Percentiles rank a stretch among this genome's conserved stretches.
phyloP scores from a whole-genome alignment of 2,329 filamentous ascomycete species.

The Thelonectria olida region DNA sequence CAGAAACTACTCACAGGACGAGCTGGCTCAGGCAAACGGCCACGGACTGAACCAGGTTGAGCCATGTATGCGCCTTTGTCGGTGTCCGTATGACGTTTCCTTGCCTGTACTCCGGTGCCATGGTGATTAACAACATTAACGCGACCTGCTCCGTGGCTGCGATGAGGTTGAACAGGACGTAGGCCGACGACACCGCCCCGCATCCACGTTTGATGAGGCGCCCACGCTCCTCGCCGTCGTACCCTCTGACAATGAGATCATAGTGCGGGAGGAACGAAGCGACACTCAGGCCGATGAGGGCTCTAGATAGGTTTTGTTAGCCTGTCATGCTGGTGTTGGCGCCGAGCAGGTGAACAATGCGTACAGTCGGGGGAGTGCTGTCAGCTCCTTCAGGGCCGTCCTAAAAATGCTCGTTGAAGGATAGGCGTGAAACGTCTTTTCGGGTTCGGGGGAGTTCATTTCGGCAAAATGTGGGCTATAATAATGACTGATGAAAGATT shows the following conservation, averaged over 20 bases:
- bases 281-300: not conserved
- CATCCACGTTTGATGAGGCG: no score
- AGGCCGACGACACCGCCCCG: not conserved
- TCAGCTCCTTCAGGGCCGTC: not conserved
- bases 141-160: not conserved
- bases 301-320: not conserved
- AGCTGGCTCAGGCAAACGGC: not conserved
- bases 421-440: not conserved
- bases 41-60: not conserved
- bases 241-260: not conserved
- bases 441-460: not conserved
- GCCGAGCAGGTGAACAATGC: not conserved
- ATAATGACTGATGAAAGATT: no score
- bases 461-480: no score
- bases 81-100: not conserved
- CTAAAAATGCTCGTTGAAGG: not conserved
- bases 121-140: not conserved
- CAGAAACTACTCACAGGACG: not conserved
- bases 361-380: not conserved
- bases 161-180: not conserved
- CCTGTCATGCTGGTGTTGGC: not conserved
- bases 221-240: not conserved
- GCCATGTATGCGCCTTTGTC: not conserved
- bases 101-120: not conserved
- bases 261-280: not conserved